Base-by-base conservation (phyloP, 78 protist genomes). In the Protostelium mycophagum region DNA sequence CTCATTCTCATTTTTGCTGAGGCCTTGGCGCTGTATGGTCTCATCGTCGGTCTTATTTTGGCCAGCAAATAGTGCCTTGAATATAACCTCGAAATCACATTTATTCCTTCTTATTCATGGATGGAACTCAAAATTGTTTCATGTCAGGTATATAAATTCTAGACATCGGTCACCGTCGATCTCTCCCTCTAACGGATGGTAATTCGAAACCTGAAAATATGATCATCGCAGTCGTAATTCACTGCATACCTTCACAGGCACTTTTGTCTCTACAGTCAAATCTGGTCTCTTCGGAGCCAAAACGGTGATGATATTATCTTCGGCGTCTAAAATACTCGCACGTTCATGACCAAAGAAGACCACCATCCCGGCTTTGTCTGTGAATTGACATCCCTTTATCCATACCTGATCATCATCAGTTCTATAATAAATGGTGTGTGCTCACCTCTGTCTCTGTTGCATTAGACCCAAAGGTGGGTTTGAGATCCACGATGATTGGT, bases 1-100 rank as follows among this genome's bases (percentile, higher is more conserved):
- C 98, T 99, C 86, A 96, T 97, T 37, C 98, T 98, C 91, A 98
- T 99, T 90, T 97, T 99, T 92, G 97, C 97, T 28, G 99, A 99
- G 90, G 97, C 98, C 83, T 96, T 98, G 29, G 99, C 96, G 36
- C 95, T 97, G 34, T 98, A 96, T 90, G 99, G 99, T 51, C 92
- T 99, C 86, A 99, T 98, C 89, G 88, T 94, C 39, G 96, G 93
- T 25, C 73, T 51, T 16, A 51, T 51, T 51, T 16, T 51, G 73
- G 73, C 73, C 73, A 51, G 73, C 16, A 51, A 51, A 16, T 16
- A 5, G n/a, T 16, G 73, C 73, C 73, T 51, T 51, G 73, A 16
- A 51, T 51, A 5, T 51, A 5, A 51, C 5, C 16, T 51, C 5
- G 16, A 51, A 5, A 16, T 51, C 73, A 51, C 73, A 16, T 51